A percentile compares a stretch with the other conserved stretches of the same genome.
Evolutionary conservation across 108 stramenopile genomes (phyloP).

Genomic region (Nannochloropsis granulata): DNA sequence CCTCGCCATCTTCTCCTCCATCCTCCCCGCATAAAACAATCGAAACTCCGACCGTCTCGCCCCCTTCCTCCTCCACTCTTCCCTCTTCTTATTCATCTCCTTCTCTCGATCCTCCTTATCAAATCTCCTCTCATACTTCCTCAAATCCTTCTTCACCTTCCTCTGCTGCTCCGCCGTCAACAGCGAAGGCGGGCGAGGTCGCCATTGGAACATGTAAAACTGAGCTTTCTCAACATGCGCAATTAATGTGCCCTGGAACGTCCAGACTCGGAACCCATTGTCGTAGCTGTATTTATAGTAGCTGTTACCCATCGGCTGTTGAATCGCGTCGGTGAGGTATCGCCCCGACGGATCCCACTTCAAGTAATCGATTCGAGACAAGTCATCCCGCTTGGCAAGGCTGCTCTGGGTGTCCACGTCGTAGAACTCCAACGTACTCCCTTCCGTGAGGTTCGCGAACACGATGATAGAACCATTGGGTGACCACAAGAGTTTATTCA

Average conservation of each 20-base stretch:
- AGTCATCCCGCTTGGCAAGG: constrained; percentile 69
- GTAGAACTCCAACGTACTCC: constrained; percentile 60
- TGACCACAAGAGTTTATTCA: constrained; percentile 82
- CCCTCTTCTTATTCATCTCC: constrained; percentile 27
- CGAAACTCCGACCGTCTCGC: neutral
- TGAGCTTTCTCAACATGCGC: constrained; percentile 48
- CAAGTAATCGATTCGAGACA: constrained; percentile 68
- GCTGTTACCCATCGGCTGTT: constrained; percentile 74
- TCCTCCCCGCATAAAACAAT: neutral
- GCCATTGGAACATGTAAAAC: constrained; percentile 88
- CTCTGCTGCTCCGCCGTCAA: constrained; percentile 57
- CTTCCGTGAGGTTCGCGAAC: constrained; percentile 59
- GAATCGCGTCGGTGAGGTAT: constrained; percentile 66
- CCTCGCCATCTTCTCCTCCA: neutral
- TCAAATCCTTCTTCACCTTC: constrained; percentile 70
- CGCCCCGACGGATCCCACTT: constrained; percentile 88
- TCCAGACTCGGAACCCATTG: constrained; percentile 87
- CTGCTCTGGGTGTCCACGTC: constrained; percentile 65
- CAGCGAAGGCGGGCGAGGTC: constrained; percentile 67
- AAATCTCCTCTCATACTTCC: constrained; percentile 92
- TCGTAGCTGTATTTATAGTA: constrained; percentile 93
- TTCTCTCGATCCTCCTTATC: constrained; percentile 82
- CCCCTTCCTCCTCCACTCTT: neutral
- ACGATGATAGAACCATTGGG: constrained; percentile 73
- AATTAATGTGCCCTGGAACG: constrained; percentile 51